Evolutionary conservation across 495 filamentous ascomycete species (phyloP).

Genomic region (Extremus antarcticus): DNA sequence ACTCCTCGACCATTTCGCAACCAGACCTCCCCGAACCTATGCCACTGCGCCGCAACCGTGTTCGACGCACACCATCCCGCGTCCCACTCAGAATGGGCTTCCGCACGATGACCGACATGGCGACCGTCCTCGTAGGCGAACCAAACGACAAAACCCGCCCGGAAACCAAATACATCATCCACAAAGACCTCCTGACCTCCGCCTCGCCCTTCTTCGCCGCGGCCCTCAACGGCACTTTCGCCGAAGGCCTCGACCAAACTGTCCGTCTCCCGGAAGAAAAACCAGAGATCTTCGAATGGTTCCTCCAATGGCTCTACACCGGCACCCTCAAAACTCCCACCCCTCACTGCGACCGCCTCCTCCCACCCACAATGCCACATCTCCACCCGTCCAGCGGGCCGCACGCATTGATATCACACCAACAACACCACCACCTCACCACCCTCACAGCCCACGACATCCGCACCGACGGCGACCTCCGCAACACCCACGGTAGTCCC

Average conservation of each 20-base stretch:
- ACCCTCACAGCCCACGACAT: slow-evolving; percentile 11
- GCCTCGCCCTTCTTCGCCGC: slow-evolving; percentile 41
- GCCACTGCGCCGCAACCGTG: slow-evolving; percentile 13
- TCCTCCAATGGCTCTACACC: slow-evolving; percentile 39
- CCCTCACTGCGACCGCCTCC: slow-evolving; percentile 13
- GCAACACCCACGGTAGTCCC: slow-evolving; percentile 28
- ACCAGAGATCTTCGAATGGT: slow-evolving; percentile 34
- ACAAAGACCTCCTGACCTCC: slow-evolving; percentile 33
- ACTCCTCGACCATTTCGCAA: slow-evolving; percentile 5
- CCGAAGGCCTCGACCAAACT: slow-evolving; percentile 31
- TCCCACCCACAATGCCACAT: neutral
- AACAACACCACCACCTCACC: neutral
- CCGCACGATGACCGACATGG: slow-evolving; percentile 24
- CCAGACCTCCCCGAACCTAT: neutral
- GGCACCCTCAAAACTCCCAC: slow-evolving; percentile 13
- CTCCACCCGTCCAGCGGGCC: neutral
- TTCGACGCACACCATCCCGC: slow-evolving; percentile 5
- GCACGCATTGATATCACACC: neutral
- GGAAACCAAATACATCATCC: slow-evolving; percentile 30
- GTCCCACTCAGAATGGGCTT: slow-evolving; percentile 14
- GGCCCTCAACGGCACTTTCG: slow-evolving; percentile 37
- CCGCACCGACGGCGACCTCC: slow-evolving; percentile 22
- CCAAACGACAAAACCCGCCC: neutral
- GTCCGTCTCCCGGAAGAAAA: slow-evolving; percentile 32
- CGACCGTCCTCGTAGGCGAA: slow-evolving; percentile 30